These are phyloP conservation scores for Apiospora saccharicola DNA, from an alignment of 2,329 filamentous ascomycete species.

Conservation along the genomic window DNA sequence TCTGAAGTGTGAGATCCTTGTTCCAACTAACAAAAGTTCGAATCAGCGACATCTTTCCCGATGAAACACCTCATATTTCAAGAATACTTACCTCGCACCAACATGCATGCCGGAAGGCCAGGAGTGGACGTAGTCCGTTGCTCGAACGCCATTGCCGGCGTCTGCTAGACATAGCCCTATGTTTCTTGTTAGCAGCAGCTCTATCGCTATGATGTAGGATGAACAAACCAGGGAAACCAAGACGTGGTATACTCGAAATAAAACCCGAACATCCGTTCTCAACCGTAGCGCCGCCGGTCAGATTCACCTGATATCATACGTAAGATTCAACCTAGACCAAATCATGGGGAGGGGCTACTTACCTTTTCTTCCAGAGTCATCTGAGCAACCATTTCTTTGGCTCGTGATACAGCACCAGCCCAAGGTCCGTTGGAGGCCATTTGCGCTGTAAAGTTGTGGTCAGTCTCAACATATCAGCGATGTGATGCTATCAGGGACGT, in stretches of 20 bases:
- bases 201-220: neutral
- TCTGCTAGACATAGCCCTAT: slow-evolving; percentile 43
- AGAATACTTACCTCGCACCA: slow-evolving; percentile 43
- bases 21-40: slow-evolving; percentile 61
- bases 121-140: slow-evolving; percentile 49
- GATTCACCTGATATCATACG: slow-evolving; percentile 37
- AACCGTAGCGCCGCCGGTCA: slow-evolving; percentile 44
- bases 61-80: neutral
- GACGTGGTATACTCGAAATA: slow-evolving; percentile 46
- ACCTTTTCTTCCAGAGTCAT: slow-evolving; percentile 50
- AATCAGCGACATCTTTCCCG: neutral
- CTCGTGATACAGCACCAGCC: slow-evolving; percentile 45
- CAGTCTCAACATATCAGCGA: neutral
- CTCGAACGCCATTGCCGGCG: slow-evolving; percentile 41
- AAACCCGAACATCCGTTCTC: slow-evolving; percentile 50
- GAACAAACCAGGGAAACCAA: slow-evolving; percentile 48
- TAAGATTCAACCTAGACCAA: neutral
- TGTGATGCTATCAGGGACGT: slow-evolving; percentile 34
- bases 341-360: neutral
- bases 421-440: slow-evolving; percentile 33
- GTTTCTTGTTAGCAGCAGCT: neutral
- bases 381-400: slow-evolving; percentile 44
- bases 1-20: slow-evolving; percentile 64
- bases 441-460: neutral
- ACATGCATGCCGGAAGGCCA: slow-evolving; percentile 67